Conservation (phyloP, 192 early-diverging fungal genomes). For the Linnemannia zychae region DNA sequence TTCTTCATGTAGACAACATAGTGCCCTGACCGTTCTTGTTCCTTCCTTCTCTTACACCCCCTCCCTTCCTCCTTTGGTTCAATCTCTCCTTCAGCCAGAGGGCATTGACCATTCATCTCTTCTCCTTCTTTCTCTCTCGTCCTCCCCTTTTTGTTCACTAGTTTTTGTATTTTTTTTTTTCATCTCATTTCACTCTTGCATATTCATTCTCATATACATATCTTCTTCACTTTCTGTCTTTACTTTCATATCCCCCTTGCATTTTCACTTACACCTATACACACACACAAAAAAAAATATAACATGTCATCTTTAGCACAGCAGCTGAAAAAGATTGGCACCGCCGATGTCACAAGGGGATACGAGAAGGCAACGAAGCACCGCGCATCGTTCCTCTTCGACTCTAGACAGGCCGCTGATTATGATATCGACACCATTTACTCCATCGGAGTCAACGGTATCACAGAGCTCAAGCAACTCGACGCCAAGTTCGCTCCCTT, state of each 20-base stretch:
- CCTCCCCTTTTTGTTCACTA: background rate
- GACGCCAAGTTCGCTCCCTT: constrained; percentile 76
- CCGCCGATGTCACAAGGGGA: constrained; percentile 69
- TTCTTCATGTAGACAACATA: background rate
- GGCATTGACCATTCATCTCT: background rate
- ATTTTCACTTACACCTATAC: background rate
- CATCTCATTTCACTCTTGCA: constrained; percentile 5
- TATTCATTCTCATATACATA: background rate
- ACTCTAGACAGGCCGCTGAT: constrained; percentile 86
- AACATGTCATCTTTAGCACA: constrained; percentile 73
- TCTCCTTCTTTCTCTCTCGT: background rate
- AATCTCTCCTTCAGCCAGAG: constrained; percentile 7
- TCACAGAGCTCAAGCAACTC: constrained; percentile 77
- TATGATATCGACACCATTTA: constrained; percentile 90
- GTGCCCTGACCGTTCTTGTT: background rate
- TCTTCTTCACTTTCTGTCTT: background rate
- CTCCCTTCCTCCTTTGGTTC: background rate
- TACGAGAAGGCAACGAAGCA: constrained; percentile 69
- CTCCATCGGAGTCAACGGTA: constrained; percentile 84
- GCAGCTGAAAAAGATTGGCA: constrained; percentile 75
- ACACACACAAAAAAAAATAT: constrained; percentile 5
- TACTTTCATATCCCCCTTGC: background rate
- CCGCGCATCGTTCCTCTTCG: constrained; percentile 86
- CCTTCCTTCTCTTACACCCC: background rate
- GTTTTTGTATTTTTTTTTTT: background rate